These are phyloP conservation scores for Hyaloscypha finlandica DNA, from an alignment of 495 filamentous ascomycete species.

Conservation along the genomic window DNA sequence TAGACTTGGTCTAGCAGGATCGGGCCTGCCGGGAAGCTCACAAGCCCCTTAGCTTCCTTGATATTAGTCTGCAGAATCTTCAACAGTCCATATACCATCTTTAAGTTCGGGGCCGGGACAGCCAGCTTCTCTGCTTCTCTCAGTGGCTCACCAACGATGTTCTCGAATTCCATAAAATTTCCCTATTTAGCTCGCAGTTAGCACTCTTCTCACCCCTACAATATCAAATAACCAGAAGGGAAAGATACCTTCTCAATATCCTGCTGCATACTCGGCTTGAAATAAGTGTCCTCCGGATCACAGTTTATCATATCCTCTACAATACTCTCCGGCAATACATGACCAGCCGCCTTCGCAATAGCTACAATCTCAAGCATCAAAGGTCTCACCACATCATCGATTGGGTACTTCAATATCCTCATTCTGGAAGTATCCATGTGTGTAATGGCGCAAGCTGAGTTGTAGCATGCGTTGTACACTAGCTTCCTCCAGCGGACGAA, in stretches of 20 bases:
- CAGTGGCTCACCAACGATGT: constrained; percentile 54
- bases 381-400: constrained; percentile 29
- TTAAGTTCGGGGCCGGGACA: constrained; percentile 48
- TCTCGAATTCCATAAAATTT: constrained; percentile 55
- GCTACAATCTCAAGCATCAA: constrained; percentile 28
- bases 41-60: constrained; percentile 39
- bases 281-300: constrained; percentile 46
- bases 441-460: constrained; percentile 48
- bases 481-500: constrained; percentile 52
- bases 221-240: not conserved
- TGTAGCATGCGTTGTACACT: constrained; percentile 51
- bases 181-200: constrained; percentile 34
- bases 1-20: too few species aligned
- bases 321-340: constrained; percentile 52
- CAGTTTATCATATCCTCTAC: constrained; percentile 48
- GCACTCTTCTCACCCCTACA: constrained; percentile 30
- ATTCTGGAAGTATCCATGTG: constrained; percentile 48
- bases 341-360: constrained; percentile 34
- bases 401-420: constrained; percentile 28
- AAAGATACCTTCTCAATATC: constrained; percentile 45
- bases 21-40: not conserved
- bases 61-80: constrained; percentile 45
- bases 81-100: constrained; percentile 43
- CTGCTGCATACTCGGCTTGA: constrained; percentile 58
- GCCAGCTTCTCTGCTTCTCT: constrained; percentile 45